Percentiles rank a stretch among this genome's conserved stretches.
These are phyloP conservation scores for Clohesyomyces aquaticus DNA, from an alignment of 495 filamentous ascomycete species.

Conservation along the genomic window DNA sequence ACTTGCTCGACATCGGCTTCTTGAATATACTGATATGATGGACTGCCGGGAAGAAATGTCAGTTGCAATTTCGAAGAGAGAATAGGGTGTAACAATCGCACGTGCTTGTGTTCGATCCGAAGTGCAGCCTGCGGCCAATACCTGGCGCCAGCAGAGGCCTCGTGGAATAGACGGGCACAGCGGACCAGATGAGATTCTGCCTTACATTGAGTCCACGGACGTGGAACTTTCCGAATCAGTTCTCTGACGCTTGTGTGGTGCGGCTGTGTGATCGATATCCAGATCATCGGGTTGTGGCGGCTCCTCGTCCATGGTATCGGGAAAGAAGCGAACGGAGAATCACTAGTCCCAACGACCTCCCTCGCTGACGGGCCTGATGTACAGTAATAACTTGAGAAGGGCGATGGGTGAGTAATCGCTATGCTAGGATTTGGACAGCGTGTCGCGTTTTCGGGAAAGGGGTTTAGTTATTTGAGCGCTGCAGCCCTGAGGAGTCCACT, in stretches of 20 bases:
- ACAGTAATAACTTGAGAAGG: too few relatives aligned
- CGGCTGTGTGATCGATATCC: slow-evolving; percentile 38
- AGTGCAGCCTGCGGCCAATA: neutral
- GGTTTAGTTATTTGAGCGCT: slow-evolving; percentile 22
- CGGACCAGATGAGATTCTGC: neutral
- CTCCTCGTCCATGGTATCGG: slow-evolving; percentile 41
- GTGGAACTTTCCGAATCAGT: slow-evolving; percentile 31
- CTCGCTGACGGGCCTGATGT: slow-evolving; percentile 11
- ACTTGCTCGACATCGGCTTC: slow-evolving; percentile 43
- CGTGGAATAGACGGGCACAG: neutral
- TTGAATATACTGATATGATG: slow-evolving; percentile 31
- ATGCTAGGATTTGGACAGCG: neutral
- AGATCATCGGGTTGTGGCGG: slow-evolving; percentile 40
- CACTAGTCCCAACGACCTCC: slow-evolving; percentile 10
- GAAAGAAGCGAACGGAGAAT: slow-evolving; percentile 21
- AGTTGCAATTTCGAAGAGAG: neutral
- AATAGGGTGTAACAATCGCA: neutral
- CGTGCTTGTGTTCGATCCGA: neutral
- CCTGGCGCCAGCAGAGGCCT: too few relatives aligned
- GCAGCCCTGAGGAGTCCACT: slow-evolving; percentile 11
- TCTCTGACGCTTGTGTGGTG: slow-evolving; percentile 28
- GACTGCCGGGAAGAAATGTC: slow-evolving; percentile 11
- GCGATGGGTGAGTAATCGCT: neutral
- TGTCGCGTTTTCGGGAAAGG: slow-evolving; percentile 19
- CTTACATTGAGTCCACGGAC: slow-evolving; percentile 37